Conservation (phyloP, 164 flowering plant species). For the Vitis rotundifolia region DNA sequence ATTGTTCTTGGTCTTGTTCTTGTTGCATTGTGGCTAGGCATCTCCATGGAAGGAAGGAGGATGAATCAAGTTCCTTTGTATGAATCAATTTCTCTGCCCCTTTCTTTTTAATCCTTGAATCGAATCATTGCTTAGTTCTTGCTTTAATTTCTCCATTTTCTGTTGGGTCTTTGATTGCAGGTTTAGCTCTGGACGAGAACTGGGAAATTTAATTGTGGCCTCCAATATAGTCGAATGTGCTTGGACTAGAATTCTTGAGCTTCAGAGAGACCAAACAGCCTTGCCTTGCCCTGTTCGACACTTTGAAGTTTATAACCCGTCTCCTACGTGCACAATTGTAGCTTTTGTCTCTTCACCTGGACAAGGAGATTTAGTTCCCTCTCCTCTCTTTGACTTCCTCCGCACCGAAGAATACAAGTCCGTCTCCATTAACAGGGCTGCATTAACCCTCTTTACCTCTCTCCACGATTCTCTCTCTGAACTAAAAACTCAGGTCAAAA, state of each 20-base stretch:
- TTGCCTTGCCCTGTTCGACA: neutral
- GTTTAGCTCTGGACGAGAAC: conserved; percentile 32
- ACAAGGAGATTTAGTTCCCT: conserved; percentile 14
- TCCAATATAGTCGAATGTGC: conserved; percentile 22
- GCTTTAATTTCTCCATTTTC: neutral
- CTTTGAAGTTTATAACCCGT: neutral
- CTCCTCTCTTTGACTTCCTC: conserved; percentile 24
- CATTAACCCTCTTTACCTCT: conserved; percentile 19
- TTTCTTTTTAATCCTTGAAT: no score
- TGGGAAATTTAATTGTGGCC: conserved; percentile 25
- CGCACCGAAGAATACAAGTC: conserved; percentile 16
- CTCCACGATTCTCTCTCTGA: conserved; percentile 9
- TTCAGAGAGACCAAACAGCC: neutral
- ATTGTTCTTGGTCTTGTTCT: no score
- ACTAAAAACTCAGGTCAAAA: no score
- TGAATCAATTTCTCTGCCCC: no score
- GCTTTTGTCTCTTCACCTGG: conserved; percentile 28
- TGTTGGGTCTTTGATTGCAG: conserved; percentile 13
- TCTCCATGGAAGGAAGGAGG: no score
- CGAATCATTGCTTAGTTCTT: neutral
- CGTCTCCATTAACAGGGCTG: conserved; percentile 26
- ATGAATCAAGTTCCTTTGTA: no score
- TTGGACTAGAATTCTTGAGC: conserved; percentile 17
- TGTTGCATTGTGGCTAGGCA: no score
- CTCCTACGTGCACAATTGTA: conserved; percentile 8